Percentiles rank a stretch among this genome's conserved stretches.
These are phyloP conservation scores for Xerocomellus intermedius DNA, from an alignment of 768 basidiomycete genomes.

Conservation along the genomic window DNA sequence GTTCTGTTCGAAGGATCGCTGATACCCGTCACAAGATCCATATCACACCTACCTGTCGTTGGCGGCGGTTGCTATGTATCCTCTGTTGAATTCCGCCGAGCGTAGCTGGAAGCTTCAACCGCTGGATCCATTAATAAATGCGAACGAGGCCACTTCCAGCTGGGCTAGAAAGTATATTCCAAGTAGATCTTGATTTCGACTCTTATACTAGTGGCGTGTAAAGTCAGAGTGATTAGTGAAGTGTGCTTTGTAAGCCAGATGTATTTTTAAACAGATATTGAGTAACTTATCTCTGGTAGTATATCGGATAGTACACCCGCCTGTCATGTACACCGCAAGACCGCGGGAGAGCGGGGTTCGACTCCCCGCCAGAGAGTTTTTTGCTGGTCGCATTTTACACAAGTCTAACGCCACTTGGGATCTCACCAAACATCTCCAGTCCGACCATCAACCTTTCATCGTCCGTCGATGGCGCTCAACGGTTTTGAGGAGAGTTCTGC, in stretches of 20 bases:
- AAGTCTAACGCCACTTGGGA: not conserved
- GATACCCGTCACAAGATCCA: conserved; percentile 59
- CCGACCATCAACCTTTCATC: not conserved
- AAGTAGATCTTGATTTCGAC: conserved; percentile 13
- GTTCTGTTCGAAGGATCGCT: not conserved
- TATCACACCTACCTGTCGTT: conserved; percentile 93
- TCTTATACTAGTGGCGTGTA: not conserved
- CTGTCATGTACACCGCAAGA: conserved; percentile 33
- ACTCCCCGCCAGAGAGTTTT: conserved; percentile 45
- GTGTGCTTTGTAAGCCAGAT: not conserved
- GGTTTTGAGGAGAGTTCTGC: conserved; percentile 40
- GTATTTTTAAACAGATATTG: rapidly evolving
- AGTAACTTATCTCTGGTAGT: conserved; percentile 40
- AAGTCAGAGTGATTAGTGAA: not conserved
- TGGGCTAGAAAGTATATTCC: conserved; percentile 70
- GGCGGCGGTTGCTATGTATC: conserved; percentile 73
- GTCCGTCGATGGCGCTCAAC: conserved; percentile 44
- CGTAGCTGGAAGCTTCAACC: conserved; percentile 55
- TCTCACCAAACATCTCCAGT: not conserved
- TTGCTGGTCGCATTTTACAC: not conserved
- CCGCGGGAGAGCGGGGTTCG: conserved; percentile 46
- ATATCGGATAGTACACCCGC: conserved; percentile 54
- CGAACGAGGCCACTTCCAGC: conserved; percentile 55
- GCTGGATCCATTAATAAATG: conserved; percentile 72
- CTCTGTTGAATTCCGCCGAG: conserved; percentile 36